Base-by-base conservation (phyloP, 1,284 basidiomycete species). In the Apiotrichum montevideense region DNA sequence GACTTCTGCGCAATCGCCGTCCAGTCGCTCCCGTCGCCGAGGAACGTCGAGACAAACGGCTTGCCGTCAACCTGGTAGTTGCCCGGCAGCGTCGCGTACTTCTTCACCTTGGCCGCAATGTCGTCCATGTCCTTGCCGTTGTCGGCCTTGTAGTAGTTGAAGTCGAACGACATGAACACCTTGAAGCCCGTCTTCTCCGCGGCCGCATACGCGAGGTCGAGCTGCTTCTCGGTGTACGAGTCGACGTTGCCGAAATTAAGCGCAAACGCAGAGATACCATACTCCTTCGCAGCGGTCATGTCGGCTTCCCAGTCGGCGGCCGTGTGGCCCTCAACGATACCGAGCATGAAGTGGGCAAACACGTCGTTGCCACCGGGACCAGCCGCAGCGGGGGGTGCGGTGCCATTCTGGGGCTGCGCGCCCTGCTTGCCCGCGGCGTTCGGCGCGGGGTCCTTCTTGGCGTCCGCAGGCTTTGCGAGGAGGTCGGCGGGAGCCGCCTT, bases 331-430 rank as follows among this genome's bases (percentile, higher is more conserved):
- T 88, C 54, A 84, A 85, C 2, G 74, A 77, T 57, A 81, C 85
- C 29, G 91, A 84, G 67, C 89, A 93, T 70, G 76, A 81, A 56
- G 84, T 92, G 69, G 10, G 75, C 75, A 58, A 74, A 74, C 35
- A 75, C 72, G 35, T 68, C 65, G 47, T 72, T 73, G 52, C 54
- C 57, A 10, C 29, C 46, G 15, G 6, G n/a, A 41, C 15, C 13
- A 35, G 37, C 42, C 6, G 47, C 13, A 2, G 35, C 33, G 41
- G 46, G 10, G 41, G 41, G 21, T 21, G 21, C 21, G 21, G 21
- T 21, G 21, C 21, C 21, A 21, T 21, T 21, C 37, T 9, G 8
- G 9, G 37, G 37, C 8, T 8, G 13, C 37, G 37, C 37, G 37
- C 9, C 37, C 37, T 21, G 21, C 21, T 21, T 21, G 21, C 21